Conservation (phyloP, 1,284 basidiomycete genomes). For the Puccinia horiana region DNA sequence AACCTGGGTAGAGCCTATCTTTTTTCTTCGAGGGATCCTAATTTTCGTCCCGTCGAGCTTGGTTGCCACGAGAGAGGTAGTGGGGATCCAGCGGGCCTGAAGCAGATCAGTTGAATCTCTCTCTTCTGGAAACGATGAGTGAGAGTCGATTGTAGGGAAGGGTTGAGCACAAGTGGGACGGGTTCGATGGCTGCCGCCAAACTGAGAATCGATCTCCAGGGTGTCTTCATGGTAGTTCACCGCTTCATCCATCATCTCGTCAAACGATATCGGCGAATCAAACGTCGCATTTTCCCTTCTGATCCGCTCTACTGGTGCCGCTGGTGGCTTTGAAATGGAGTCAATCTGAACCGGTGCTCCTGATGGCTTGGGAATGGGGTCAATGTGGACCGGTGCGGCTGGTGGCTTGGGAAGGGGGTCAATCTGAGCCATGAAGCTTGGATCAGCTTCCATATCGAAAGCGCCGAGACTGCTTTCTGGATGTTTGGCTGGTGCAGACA, state of each 20-base stretch:
- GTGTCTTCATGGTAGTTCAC: neutral
- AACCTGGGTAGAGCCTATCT: conserved; percentile 38
- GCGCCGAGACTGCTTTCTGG: neutral
- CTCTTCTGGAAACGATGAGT: neutral
- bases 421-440: neutral
- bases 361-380: neutral
- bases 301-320: neutral
- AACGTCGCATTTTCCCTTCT: neutral
- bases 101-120: neutral
- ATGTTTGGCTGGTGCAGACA: neutral
- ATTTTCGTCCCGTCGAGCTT: conserved; percentile 52
- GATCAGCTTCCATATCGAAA: neutral
- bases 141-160: neutral
- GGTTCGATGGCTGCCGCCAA: neutral
- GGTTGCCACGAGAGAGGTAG: conserved; percentile 51
- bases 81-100: conserved; percentile 12
- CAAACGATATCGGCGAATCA: neutral
- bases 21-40: conserved; percentile 51
- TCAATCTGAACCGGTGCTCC: neutral
- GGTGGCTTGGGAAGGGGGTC: neutral
- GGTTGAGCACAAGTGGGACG: neutral
- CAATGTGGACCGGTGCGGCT: neutral
- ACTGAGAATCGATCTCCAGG: conserved; percentile 16
- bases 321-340: neutral
- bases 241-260: conserved; percentile 27